phyloP scores from a whole-genome alignment of 805 yeast genomes.

The Metschnikowia henanensis region DNA sequence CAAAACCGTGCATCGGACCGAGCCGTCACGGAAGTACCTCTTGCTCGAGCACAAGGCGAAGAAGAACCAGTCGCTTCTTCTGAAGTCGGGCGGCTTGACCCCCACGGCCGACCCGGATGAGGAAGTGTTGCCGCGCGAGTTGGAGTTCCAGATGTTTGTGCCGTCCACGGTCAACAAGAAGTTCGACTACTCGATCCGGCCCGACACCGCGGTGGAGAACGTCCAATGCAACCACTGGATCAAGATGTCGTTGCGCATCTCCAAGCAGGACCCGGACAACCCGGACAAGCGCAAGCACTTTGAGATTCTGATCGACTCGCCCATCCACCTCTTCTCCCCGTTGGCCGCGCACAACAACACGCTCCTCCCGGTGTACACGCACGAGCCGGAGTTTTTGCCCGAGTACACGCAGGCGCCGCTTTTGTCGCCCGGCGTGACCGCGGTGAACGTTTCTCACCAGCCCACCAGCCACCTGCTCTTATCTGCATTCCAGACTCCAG shows the following conservation, averaged over 20 bases:
- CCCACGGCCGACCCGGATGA: slow-evolving; percentile 38
- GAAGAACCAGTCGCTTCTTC: slow-evolving; percentile 46
- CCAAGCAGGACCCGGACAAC: slow-evolving; percentile 57
- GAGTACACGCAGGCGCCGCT: slow-evolving; percentile 44
- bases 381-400: slow-evolving; percentile 24
- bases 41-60: slow-evolving; percentile 77
- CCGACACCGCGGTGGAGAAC: slow-evolving; percentile 78
- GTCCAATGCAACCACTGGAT: slow-evolving; percentile 96
- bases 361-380: slow-evolving; percentile 68
- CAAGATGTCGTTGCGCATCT: slow-evolving; percentile 79
- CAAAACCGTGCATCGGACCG: slow-evolving; percentile 87
- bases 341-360: slow-evolving; percentile 82
- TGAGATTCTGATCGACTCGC: slow-evolving; percentile 94
- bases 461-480: slow-evolving; percentile 6
- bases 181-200: slow-evolving; percentile 56
- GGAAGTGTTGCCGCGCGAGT: slow-evolving; percentile 71
- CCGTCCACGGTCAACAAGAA: slow-evolving; percentile 66
- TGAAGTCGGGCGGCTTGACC: slow-evolving; percentile 37
- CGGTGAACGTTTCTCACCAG: slow-evolving; percentile 35
- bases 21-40: slow-evolving; percentile 80
- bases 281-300: slow-evolving; percentile 77
- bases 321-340: slow-evolving; percentile 78
- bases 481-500: slow-evolving; percentile 2
- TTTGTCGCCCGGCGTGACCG: slow-evolving; percentile 53
- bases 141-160: slow-evolving; percentile 83